Percentiles rank a stretch among this genome's conserved stretches.
Evolutionary conservation across 2,329 filamentous ascomycete species (phyloP).

Genomic region (Plectosphaerella plurivora): DNA sequence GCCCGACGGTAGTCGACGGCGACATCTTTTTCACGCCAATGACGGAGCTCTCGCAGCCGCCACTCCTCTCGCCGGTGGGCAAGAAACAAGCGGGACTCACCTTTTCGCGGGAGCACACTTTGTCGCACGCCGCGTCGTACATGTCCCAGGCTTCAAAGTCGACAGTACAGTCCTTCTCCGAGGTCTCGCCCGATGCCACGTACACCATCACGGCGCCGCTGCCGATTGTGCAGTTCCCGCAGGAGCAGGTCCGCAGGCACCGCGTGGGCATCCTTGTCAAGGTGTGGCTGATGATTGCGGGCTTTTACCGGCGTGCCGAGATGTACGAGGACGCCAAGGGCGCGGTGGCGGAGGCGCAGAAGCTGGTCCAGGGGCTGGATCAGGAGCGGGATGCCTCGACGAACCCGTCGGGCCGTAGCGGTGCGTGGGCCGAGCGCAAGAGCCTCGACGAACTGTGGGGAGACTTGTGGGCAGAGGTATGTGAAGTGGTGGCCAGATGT

Average conservation of each 20-base stretch:
- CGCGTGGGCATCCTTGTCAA: constrained; percentile 58
- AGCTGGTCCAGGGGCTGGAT: constrained; percentile 70
- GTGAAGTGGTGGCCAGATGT: constrained; percentile 33
- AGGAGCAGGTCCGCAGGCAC: constrained; percentile 45
- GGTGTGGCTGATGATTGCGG: constrained; percentile 87
- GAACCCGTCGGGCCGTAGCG: constrained; percentile 53
- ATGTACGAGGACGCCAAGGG: constrained; percentile 76
- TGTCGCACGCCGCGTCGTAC: constrained; percentile 41
- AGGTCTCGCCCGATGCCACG: constrained; percentile 32
- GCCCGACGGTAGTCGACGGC: constrained; percentile 41
- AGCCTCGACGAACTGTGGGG: constrained; percentile 81
- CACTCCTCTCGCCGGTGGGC: constrained; percentile 38
- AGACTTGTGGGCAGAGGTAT: constrained; percentile 77
- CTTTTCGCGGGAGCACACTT: constrained; percentile 35
- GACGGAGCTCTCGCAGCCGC: constrained; percentile 31
- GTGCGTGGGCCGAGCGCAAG: constrained; percentile 75
- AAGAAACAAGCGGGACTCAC: constrained; percentile 35
- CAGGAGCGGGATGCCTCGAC: constrained; percentile 54
- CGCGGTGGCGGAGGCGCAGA: constrained; percentile 76
- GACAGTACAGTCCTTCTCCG: constrained; percentile 32
- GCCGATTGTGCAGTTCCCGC: constrained; percentile 50
- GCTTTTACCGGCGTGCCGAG: constrained; percentile 77
- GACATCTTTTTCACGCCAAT: constrained; percentile 47
- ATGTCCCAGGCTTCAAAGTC: constrained; percentile 34
- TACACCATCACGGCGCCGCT: constrained; percentile 42